phyloP scores from a whole-genome alignment of 2,329 filamentous ascomycete species.

The Aspergillus sp. region DNA sequence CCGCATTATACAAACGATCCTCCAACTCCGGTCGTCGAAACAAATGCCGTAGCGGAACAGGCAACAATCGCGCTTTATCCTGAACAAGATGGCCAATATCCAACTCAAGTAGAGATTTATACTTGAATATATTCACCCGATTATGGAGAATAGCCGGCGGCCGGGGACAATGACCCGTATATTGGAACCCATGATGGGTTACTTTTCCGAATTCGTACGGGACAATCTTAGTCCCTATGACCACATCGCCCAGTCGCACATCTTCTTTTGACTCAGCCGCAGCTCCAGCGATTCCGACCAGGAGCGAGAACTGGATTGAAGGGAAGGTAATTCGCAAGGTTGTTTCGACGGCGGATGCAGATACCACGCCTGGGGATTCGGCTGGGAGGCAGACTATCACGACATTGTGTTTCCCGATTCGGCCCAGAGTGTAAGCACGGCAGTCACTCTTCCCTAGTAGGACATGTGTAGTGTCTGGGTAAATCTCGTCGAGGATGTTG shows the following conservation, averaged over 20 bases:
- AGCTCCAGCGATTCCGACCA: conserved; percentile 27
- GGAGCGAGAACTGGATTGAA: conserved; percentile 15
- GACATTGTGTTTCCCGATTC: conserved; percentile 11
- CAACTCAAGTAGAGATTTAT: not conserved
- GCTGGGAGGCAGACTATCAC: conserved; percentile 15
- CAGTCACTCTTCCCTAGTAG: conserved; percentile 1
- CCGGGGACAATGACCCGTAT: conserved; percentile 12
- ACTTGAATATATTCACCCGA: not conserved
- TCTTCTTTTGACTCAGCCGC: conserved; percentile 17
- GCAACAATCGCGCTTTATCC: not conserved
- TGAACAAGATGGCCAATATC: not conserved
- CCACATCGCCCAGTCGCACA: conserved; percentile 27
- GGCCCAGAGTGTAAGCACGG: conserved; percentile 13
- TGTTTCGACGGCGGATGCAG: conserved; percentile 7
- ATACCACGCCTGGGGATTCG: conserved; percentile 8
- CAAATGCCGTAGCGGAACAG: not conserved
- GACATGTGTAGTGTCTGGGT: not conserved
- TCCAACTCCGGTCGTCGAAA: conserved; percentile 4
- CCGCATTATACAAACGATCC: conserved; percentile 10
- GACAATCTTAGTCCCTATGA: conserved; percentile 24
- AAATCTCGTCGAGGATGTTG: conserved; percentile 18
- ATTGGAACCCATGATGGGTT: conserved; percentile 11
- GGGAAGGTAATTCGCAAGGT: conserved; percentile 18
- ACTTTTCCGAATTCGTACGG: conserved; percentile 25
- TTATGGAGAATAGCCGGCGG: conserved; percentile 2